phyloP scores from a whole-genome alignment of 768 basidiomycete genomes.

The Mycena pura region DNA sequence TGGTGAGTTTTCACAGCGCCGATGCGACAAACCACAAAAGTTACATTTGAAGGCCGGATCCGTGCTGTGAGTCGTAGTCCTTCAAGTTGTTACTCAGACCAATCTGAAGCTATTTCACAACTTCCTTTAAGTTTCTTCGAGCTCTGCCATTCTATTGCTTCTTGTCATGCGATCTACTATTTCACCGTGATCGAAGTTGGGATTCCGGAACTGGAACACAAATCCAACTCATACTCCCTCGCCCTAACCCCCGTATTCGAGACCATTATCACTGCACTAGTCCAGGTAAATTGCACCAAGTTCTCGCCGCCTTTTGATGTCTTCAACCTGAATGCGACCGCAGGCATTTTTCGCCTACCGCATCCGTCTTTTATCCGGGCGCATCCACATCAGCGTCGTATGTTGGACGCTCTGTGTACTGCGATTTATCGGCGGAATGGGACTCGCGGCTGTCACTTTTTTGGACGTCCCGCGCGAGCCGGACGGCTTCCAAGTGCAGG shows the following conservation, averaged over 20 bases:
- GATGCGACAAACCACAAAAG: too few relatives aligned
- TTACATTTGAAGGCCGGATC: not conserved
- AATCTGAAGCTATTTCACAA: not conserved
- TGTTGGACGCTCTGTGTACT: slow-evolving; percentile 34
- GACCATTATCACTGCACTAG: slow-evolving; percentile 28
- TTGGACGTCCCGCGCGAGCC: slow-evolving; percentile 22
- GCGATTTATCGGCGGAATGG: slow-evolving; percentile 38
- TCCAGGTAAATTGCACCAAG: slow-evolving; percentile 7
- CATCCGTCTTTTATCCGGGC: slow-evolving; percentile 35
- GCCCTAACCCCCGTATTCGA: slow-evolving; percentile 35
- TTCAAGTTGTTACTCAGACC: not conserved
- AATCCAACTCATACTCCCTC: slow-evolving; percentile 28
- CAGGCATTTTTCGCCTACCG: slow-evolving; percentile 43
- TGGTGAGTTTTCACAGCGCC: not conserved
- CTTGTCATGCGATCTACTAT: slow-evolving; percentile 36
- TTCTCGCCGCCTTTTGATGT: not conserved
- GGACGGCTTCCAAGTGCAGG: slow-evolving; percentile 29
- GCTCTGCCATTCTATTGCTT: slow-evolving; percentile 16
- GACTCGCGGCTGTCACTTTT: slow-evolving; percentile 32
- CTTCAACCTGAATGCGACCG: not conserved
- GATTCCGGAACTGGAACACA: slow-evolving; percentile 23
- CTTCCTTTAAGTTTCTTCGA: slow-evolving; percentile 5
- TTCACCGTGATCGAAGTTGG: slow-evolving; percentile 38
- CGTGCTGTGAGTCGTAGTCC: slow-evolving; percentile 9
- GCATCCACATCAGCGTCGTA: slow-evolving; percentile 31